Percentiles rank a stretch among this genome's conserved stretches.
Conservation (phyloP, 257 asterid genomes). For the Ocimum tenuiflorum region DNA sequence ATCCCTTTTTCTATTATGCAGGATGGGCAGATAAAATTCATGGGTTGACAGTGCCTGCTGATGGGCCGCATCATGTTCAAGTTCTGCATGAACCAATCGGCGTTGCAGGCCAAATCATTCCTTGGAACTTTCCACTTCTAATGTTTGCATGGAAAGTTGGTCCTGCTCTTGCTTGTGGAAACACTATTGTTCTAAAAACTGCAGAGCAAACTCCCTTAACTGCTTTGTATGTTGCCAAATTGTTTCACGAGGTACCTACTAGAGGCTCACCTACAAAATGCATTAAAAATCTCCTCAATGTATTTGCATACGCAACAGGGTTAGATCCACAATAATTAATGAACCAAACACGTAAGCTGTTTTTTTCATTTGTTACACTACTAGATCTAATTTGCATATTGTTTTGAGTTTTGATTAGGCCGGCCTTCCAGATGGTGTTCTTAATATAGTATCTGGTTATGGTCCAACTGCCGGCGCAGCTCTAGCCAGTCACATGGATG, state of each 20-base stretch:
- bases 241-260: slow-evolving; percentile 63
- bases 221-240: slow-evolving; percentile 60
- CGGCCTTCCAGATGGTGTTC: slow-evolving; percentile 77
- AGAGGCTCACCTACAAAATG: no score
- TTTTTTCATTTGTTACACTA: no score
- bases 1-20: slow-evolving; percentile 13
- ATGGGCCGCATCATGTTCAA: slow-evolving; percentile 58
- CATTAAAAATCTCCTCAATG: no score
- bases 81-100: slow-evolving; percentile 81
- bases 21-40: slow-evolving; percentile 87
- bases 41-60: slow-evolving; percentile 70
- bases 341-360: no score
- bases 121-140: slow-evolving; percentile 79
- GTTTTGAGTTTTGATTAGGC: slow-evolving; percentile 35
- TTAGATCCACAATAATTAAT: no score
- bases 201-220: slow-evolving; percentile 86
- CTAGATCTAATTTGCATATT: not conserved
- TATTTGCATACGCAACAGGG: no score
- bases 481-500: slow-evolving; percentile 84
- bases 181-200: slow-evolving; percentile 64
- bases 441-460: slow-evolving; percentile 56
- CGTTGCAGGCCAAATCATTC: slow-evolving; percentile 74
- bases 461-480: slow-evolving; percentile 91
- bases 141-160: slow-evolving; percentile 85
- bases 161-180: slow-evolving; percentile 72